Evolutionary conservation across 257 asterid species (phyloP).

Genomic region (Rehmannia glutinosa): DNA sequence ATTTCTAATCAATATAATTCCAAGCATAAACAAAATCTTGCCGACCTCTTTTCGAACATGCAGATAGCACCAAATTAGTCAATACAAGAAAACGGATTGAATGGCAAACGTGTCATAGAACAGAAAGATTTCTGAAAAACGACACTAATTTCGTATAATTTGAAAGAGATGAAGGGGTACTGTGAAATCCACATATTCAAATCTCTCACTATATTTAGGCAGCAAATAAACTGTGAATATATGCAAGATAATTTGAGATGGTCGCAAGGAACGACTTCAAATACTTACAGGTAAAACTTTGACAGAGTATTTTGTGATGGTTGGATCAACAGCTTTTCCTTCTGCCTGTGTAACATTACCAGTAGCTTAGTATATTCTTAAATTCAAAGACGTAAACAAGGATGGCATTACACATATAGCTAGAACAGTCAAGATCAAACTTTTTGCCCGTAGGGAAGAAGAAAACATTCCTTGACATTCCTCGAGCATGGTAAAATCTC

Average conservation of each 20-base stretch:
- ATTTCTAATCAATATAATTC: background rate
- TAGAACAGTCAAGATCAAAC: too few relatives aligned
- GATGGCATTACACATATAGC: too few relatives aligned
- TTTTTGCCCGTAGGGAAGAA: too few relatives aligned
- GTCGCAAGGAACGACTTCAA: background rate
- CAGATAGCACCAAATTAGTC: background rate
- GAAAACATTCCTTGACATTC: too few relatives aligned
- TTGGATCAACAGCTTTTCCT: constrained; percentile 69
- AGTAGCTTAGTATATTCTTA: too few relatives aligned
- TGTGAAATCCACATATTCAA: too few relatives aligned
- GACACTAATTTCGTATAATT: background rate
- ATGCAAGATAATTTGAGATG: too few relatives aligned
- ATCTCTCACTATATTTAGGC: background rate
- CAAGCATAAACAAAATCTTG: too few relatives aligned
- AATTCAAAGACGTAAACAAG: too few relatives aligned
- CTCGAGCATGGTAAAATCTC: too few relatives aligned
- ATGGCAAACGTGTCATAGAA: too few relatives aligned
- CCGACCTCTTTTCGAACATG: background rate
- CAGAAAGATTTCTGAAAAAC: too few relatives aligned
- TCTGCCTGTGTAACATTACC: constrained; percentile 45
- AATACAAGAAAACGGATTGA: background rate
- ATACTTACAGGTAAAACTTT: constrained; percentile 83
- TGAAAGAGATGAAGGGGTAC: background rate
- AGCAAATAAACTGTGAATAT: background rate
- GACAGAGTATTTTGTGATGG: constrained; percentile 65